Percentiles rank a stretch among this genome's conserved stretches.
Conservation (phyloP, 2,329 filamentous ascomycete genomes). For the Lasiodiplodia sp. region DNA sequence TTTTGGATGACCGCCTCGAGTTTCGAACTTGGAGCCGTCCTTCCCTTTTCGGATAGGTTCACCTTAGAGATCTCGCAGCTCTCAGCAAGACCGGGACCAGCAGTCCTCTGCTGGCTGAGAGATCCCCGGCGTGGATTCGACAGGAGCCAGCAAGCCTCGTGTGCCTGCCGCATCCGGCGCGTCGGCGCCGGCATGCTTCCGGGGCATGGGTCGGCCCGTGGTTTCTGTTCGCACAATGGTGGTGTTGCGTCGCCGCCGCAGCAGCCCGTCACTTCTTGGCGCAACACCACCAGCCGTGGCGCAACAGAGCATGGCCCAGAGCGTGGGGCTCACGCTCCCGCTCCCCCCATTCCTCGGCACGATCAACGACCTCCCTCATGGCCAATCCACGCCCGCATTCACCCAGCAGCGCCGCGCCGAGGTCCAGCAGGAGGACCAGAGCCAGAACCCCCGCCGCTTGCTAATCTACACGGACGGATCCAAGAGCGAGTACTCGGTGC, state of each 20-base stretch:
- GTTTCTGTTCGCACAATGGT: not conserved
- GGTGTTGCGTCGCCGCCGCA: not conserved
- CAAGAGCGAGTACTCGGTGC: rapidly evolving
- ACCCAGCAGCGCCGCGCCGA: not conserved
- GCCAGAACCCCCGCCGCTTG: not conserved
- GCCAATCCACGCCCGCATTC: too few species aligned
- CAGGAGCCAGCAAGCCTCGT: not conserved
- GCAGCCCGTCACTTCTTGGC: too few species aligned
- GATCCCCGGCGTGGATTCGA: not conserved
- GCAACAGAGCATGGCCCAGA: not conserved
- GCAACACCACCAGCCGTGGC: not conserved
- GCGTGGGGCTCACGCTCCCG: not conserved
- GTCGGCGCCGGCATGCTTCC: not conserved
- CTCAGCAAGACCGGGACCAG: not conserved
- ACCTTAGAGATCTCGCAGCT: too few species aligned
- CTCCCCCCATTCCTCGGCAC: not conserved
- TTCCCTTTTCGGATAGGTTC: not conserved
- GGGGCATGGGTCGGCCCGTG: not conserved
- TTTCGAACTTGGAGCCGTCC: not conserved
- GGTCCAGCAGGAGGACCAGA: not conserved
- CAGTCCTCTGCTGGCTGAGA: not conserved
- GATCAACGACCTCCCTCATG: too few species aligned
- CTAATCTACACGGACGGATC: not conserved
- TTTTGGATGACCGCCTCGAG: too few species aligned
- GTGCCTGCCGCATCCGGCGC: not conserved